Percentiles rank a stretch among this genome's conserved stretches.
Conservation (phyloP, 805 yeast species). For the Diddensiella transvaalensis region DNA sequence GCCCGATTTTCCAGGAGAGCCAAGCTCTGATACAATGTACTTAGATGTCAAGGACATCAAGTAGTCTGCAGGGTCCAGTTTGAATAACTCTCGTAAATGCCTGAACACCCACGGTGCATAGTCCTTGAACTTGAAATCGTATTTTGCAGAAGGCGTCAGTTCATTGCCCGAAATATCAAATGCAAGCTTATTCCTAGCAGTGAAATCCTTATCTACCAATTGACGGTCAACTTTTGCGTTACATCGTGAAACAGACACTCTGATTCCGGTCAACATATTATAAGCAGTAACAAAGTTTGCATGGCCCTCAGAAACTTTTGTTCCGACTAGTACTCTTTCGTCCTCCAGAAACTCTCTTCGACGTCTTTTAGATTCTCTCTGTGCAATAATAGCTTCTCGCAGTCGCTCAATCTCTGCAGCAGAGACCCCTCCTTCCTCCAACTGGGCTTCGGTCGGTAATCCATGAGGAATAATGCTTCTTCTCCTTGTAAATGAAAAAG, state of each 20-base stretch:
- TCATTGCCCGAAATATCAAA: slow-evolving; percentile 83
- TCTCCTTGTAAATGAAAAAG: slow-evolving; percentile 10
- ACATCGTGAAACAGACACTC: slow-evolving; percentile 90
- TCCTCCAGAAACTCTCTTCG: slow-evolving; percentile 34
- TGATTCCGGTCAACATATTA: slow-evolving; percentile 94
- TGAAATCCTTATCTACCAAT: slow-evolving; percentile 67
- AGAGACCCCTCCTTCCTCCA: slow-evolving; percentile 1
- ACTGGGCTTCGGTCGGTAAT: not conserved
- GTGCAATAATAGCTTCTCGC: slow-evolving; percentile 31
- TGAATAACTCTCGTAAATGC: slow-evolving; percentile 73
- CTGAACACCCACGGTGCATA: slow-evolving; percentile 93
- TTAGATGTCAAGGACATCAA: slow-evolving; percentile 88
- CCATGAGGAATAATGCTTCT: slow-evolving; percentile 2
- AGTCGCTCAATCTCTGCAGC: slow-evolving; percentile 27
- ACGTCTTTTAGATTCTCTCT: slow-evolving; percentile 29
- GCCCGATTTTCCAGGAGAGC: slow-evolving; percentile 96
- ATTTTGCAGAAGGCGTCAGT: slow-evolving; percentile 86
- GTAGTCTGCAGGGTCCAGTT: slow-evolving; percentile 94
- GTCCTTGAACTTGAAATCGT: slow-evolving; percentile 95
- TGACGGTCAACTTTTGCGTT: slow-evolving; percentile 75
- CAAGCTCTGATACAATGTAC: slow-evolving; percentile 84
- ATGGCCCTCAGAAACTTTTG: slow-evolving; percentile 87
- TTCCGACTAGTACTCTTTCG: slow-evolving; percentile 61
- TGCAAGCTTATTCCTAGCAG: slow-evolving; percentile 68
- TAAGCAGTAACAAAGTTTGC: slow-evolving; percentile 91